A percentile compares a stretch with the other conserved stretches of the same genome.
These are phyloP conservation scores for Thyridium curvatum DNA, from an alignment of 2,329 filamentous ascomycete species.

Conservation along the genomic window DNA sequence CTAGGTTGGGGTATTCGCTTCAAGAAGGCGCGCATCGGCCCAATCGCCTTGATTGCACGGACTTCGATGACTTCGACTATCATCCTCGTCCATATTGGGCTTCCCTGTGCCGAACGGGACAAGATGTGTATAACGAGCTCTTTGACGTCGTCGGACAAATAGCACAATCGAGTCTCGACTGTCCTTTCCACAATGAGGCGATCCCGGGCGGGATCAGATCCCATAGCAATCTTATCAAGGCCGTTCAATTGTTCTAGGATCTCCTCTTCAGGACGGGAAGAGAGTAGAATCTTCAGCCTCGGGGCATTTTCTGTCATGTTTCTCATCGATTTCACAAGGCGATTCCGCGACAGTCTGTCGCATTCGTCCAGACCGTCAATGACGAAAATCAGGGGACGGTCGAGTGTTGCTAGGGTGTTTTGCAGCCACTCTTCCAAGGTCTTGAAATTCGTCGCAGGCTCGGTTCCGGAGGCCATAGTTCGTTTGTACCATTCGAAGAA, in stretches of 20 bases:
- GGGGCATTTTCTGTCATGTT: constrained; percentile 3
- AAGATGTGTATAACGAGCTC: constrained; percentile 8
- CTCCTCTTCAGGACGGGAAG: constrained; percentile 4
- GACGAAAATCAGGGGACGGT: constrained; percentile 8
- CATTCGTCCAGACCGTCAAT: constrained; percentile 22
- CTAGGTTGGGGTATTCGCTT: constrained; percentile 3
- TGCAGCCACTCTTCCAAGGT: constrained; percentile 8
- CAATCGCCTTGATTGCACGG: too few species aligned
- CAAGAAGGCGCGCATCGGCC: too few species aligned
- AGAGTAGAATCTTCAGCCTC: constrained; percentile 6
- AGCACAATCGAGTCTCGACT: constrained; percentile 1
- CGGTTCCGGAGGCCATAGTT: too few species aligned
- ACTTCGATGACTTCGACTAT: constrained; percentile 8
- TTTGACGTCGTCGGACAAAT: constrained; percentile 8
- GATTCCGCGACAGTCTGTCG: constrained; percentile 13
- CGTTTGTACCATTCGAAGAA: too few species aligned
- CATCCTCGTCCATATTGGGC: constrained; percentile 11
- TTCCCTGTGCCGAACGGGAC: constrained; percentile 10
- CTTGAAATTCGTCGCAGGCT: constrained; percentile 1
- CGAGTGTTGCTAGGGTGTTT: constrained; percentile 4
- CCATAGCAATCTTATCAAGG: constrained; percentile 5
- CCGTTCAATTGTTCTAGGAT: constrained; percentile 3
- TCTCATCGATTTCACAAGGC: constrained; percentile 9
- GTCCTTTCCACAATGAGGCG: too few species aligned
- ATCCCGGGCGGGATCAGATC: too few species aligned